phyloP scores from a whole-genome alignment of 2,329 filamentous ascomycete species.

The Aureobasidium musti region DNA sequence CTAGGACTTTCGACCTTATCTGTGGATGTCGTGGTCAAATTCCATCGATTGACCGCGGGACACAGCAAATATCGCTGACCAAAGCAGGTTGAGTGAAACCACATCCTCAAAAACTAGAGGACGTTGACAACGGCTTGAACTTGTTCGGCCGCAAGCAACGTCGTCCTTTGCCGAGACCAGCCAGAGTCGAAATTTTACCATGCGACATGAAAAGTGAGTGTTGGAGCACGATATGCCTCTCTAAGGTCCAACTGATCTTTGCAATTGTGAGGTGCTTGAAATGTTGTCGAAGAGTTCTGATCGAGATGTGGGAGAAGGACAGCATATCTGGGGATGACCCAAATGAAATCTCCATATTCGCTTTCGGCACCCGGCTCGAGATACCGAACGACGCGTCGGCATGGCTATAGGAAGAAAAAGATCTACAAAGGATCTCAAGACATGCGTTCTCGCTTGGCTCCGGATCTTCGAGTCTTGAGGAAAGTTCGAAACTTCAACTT shows the following conservation, averaged over 20 bases:
- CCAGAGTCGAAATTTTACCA: not conserved
- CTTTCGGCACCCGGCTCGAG: not conserved
- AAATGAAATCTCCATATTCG: not conserved
- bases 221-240: no score
- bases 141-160: not conserved
- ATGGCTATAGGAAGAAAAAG: no score
- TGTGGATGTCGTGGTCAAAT: not conserved
- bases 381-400: no score
- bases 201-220: not conserved
- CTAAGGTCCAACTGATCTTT: no score
- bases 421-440: not conserved
- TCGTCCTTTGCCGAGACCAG: slow-evolving; percentile 7
- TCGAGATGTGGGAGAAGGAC: no score
- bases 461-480: not conserved
- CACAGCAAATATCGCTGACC: not conserved
- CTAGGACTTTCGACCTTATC: no score
- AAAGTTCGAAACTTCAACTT: not conserved
- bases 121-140: slow-evolving; percentile 17
- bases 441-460: not conserved
- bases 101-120: slow-evolving; percentile 4
- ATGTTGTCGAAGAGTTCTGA: no score
- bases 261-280: no score
- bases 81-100: not conserved
- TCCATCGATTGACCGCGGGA: not conserved
- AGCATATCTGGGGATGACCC: no score